Evolutionary conservation across 1,284 basidiomycete genomes (phyloP), one percentile per base, ranked within the genome.

Genomic region (Irpex sp.): DNA sequence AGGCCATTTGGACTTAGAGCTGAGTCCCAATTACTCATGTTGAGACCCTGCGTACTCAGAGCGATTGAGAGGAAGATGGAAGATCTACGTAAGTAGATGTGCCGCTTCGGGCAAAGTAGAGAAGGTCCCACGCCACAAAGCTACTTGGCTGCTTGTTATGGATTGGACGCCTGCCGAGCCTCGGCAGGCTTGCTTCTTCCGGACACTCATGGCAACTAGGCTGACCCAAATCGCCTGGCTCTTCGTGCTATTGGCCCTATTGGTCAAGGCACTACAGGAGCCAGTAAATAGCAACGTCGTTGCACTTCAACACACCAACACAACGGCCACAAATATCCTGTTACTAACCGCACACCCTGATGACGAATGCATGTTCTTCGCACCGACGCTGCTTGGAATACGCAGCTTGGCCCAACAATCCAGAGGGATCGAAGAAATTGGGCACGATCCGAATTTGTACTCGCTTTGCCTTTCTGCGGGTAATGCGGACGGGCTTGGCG

Each of bases 321-420:
- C 21, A 3, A 33, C 53, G 31, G 37, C 35, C 7, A 31, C 57
- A 56, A 75, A 76, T 19, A 64, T 90, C 50, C 79, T 96, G 31
- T 71, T 95, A 1, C 76, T 96, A 53, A 95, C 92, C 0, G 93
- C 94, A 8, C 94, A 96, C 70, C 94, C 94, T 1, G 95, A 97
- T 72, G 95, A 97, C 72, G 95, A 97, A 77, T 88, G 87, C 71
- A 86, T 96, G 82, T 97, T 97, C 80, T 97, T 97, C 71, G 89
- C 88, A 0, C 94, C 95, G 0, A 90, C 90, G 0, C 71, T 97
- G 9, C 78, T 87, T 33, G 80, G 86, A 2, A 77, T 92, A 15
- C 68, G 62, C 60, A 65, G 26, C 69, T 54, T 59, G 62, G 37
- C 59, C 2, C 62, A 37, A n/a, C 26, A 60, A 62, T 43, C 21